Evolutionary conservation across 2,329 filamentous ascomycete species (phyloP), one percentile per base, ranked within the genome.

Genomic region (Didymella keratinophila): DNA sequence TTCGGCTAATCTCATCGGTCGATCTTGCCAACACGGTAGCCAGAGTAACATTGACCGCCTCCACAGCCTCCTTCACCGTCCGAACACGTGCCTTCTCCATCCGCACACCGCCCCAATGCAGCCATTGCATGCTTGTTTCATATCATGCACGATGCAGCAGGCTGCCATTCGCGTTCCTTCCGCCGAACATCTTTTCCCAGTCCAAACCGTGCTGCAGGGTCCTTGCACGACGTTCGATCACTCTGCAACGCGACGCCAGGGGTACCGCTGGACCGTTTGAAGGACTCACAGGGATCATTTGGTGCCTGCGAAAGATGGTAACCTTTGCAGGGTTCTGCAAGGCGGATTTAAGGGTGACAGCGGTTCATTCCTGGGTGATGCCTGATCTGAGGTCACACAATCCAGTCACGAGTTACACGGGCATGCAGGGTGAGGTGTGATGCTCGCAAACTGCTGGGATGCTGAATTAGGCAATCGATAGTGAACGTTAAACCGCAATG

Each of bases 341-440:
- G 30, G 28, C 27, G 3, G 18, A 2, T 8, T 4, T n/a, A 28
- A 16, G 30, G 23, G 34, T 46, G 25, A 39, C 34, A 36, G 34
- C 36, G 28, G 27, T 48, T 52, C 48, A 52, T 47, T 52, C 54
- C 48, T 52, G 27, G 25, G n/a, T 21, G 16, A 32, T 34, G 43
- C 21, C 34, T 20, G 21, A 16, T 42, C 16, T n/a, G 41, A 1
- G 14, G 41, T 42, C 4, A 43, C 25, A 20, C 10, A 20, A n/a
- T 2, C 9, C 1, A 30, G 32, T 42, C 42, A 46, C 20, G 20
- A 6, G 32, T 30, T 9, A 16, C 11, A 34, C 52, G 21, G 14
- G 23, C n/a, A 47, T 34, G 36, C 52, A 48, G 27, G 25, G 18
- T 30, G 50, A 36, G 23, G 16, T 21, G 21, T 9, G 30, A 20